Evolutionary conservation across 2,329 filamentous ascomycete genomes (phyloP), one percentile per base, ranked within the genome.

Genomic region (Nigrospora oryzae): DNA sequence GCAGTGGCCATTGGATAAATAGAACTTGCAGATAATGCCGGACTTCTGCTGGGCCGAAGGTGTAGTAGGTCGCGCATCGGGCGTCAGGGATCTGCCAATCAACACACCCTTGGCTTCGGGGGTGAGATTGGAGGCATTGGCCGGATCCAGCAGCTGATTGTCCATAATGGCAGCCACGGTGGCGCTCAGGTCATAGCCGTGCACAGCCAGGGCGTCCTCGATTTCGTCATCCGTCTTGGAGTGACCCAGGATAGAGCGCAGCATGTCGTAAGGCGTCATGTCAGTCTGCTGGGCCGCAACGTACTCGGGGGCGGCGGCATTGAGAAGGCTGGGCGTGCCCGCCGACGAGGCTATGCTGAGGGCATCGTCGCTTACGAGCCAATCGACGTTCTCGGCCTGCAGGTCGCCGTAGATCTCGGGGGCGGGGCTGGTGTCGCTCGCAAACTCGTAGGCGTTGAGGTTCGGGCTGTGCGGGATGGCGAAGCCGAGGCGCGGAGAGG

Each of bases 191-290:
- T 98, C 93, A 61, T 96, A 98, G 46, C 86, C 86, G 61, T 96
- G 91, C 46, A 81, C 75, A 53, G 91, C 88, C 39, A 98, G 75
- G 5, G 91, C 88, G n/a, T 82, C 77, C 61, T 96, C 90, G 40
- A 98, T 91, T 64, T 98, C 93, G 42, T 97, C 90, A 56, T 97
- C 91, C 3, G 88, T 85, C 58, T 86, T 84, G 44, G 88, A 83
- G 55, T 93, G 89, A 40, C 91, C 89, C 23, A 98, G 74, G 36
- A 98, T 94, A 6, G 91, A 96, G 49, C 93, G 86, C 45, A 98
- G 75, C 79, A 98, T 97, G 61, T 98, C 93, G 65, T 96, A 95
- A 1, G 93, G 91, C 47, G 88, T 94, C 91, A 98, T 97, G 59
- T 97, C 90, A 46, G 81, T 79, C 58, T 86, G 85, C 60, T 84